Evolutionary conservation across 2,329 filamentous ascomycete genomes (phyloP).

Genomic region (Periconia digitata): DNA sequence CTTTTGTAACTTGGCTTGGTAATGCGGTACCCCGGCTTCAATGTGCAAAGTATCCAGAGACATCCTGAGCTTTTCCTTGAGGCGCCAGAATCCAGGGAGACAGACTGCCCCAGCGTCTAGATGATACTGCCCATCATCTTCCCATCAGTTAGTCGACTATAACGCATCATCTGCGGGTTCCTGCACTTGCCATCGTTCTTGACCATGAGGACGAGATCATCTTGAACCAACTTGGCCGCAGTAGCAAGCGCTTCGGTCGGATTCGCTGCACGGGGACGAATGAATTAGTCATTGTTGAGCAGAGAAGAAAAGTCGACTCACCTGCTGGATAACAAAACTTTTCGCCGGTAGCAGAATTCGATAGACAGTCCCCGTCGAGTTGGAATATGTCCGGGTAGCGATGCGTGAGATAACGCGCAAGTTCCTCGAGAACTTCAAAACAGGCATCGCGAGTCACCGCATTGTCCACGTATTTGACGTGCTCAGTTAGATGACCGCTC

Average conservation of each 20-base stretch:
- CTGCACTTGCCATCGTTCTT: conserved; percentile 2
- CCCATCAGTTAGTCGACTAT: not conserved
- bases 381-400: conserved; percentile 5
- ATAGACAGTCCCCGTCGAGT: conserved; percentile 1
- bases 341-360: conserved; percentile 2
- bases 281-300: conserved; percentile 1
- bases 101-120: conserved; percentile 9
- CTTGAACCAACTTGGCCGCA: conserved; percentile 5
- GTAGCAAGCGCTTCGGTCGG: conserved; percentile 6
- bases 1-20: conserved; percentile 6
- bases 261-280: not conserved
- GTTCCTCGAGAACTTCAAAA: conserved; percentile 3
- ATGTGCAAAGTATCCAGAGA: conserved; percentile 9
- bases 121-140: conserved; percentile 5
- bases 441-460: conserved; percentile 4
- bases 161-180: not conserved
- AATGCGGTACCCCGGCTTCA: conserved; percentile 8
- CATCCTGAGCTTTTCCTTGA: conserved; percentile 9
- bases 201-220: conserved; percentile 7
- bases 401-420: conserved; percentile 6
- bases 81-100: conserved; percentile 8
- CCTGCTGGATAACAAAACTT: no score
- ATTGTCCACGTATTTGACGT: conserved; percentile 8
- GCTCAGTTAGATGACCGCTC: conserved; percentile 1
- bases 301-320: no score